Evolutionary conservation across 306 rosid genomes (phyloP), one percentile per base, ranked within the genome.

Genomic region (Casuarina equisetifolia): DNA sequence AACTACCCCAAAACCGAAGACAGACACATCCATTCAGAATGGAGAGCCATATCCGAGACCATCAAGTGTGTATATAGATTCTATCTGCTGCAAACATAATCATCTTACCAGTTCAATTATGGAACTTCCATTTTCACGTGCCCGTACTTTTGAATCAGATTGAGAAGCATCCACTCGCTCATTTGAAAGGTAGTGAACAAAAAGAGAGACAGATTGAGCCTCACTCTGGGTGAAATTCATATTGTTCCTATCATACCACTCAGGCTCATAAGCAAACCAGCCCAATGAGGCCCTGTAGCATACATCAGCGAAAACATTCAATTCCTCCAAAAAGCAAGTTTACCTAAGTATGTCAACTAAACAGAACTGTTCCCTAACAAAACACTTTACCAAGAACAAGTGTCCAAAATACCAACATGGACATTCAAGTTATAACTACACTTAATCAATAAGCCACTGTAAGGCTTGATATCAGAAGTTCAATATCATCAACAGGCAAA

Each of bases 181-280:
- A 80, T 88, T 91, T 74, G 91, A 83, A 82, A 95, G 97, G 88
- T 81, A 87, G 72, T 95, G 91, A 74, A 89, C 93, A 89, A 89
- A 92, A 63, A 87, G 82, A 82, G 92, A 89, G 78, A 92, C 92
- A 73, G 97, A 92, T 50, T 92, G 98, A 75, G 98, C 98, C 86
- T 95, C 97, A 53, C 97, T 91, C 79, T 89, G 97, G 58, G 97
- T 77, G 81, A 91, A 95, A 86, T 86, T 95, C 74, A 87, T 75
- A 71, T 89, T 81, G 72, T 85, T 89, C 69, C 89, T 81, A 81
- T 95, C 98, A 74, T 82, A 95, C 98, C 97, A 95, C 72, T 91
- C 97, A 17, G 93, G 92, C 80, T 84, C 89, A 76, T 81, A 66
- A 63, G 98, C 91, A 92, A 94, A 94, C 98, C 98, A 94, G 74